Conservation (phyloP, 345 rosid species). For the Eucalyptus cloeziana region DNA sequence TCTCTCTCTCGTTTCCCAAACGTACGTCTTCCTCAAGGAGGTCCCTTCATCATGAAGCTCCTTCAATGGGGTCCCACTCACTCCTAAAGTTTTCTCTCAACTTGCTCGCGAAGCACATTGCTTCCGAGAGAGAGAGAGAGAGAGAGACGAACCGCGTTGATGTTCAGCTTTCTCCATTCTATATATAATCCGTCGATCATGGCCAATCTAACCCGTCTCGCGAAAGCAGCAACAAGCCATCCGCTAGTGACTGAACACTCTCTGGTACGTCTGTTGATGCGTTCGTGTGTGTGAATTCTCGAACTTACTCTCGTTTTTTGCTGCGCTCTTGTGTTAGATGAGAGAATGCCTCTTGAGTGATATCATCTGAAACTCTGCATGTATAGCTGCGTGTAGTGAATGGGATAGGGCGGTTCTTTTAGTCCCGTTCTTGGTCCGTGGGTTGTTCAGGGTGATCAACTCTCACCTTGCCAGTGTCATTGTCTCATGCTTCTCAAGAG, state of each 20-base stretch:
- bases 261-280: neutral
- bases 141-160: neutral
- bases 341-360: neutral
- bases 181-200: neutral
- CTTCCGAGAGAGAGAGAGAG: neutral
- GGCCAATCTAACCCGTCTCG: neutral
- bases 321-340: neutral
- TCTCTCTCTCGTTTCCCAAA: neutral
- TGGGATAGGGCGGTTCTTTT: neutral
- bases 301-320: neutral
- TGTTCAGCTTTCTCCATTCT: neutral
- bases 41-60: neutral
- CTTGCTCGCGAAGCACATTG: neutral
- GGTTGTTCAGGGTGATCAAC: neutral
- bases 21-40: neutral
- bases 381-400: neutral
- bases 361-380: neutral
- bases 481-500: neutral
- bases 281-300: neutral
- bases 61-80: neutral
- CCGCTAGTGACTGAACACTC: neutral
- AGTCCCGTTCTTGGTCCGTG: neutral
- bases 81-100: neutral
- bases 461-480: neutral
- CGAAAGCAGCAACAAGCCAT: neutral